Percentiles rank a stretch among this genome's conserved stretches.
Evolutionary conservation across 805 yeast genomes (phyloP).

Genomic region (Saccharomyces jurei): DNA sequence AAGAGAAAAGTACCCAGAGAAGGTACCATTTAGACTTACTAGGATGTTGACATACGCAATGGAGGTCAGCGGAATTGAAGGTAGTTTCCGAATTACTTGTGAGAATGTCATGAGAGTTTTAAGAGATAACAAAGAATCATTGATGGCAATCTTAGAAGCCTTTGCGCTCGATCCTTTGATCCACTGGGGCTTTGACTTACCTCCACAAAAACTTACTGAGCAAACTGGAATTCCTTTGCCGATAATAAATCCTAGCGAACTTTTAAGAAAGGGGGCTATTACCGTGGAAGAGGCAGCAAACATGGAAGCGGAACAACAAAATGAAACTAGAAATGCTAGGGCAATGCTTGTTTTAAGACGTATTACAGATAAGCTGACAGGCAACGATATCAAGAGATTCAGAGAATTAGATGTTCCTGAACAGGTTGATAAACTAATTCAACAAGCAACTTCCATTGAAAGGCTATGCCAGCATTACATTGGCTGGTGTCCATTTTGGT

Average conservation of each 20-base stretch:
- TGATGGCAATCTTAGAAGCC: conserved; percentile 95
- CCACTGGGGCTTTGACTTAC: conserved; percentile 96
- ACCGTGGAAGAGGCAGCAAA: conserved; percentile 67
- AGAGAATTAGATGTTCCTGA: conserved; percentile 69
- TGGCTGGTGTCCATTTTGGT: conserved; percentile 99
- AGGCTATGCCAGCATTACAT: conserved; percentile 91
- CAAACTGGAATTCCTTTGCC: conserved; percentile 67
- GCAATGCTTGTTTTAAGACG: conserved; percentile 84
- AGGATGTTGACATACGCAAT: conserved; percentile 95
- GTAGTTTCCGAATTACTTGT: conserved; percentile 90
- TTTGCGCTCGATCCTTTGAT: conserved; percentile 97
- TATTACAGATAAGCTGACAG: conserved; percentile 84
- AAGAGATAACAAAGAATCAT: conserved; percentile 86
- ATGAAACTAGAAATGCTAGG: conserved; percentile 74
- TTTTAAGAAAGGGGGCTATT: conserved; percentile 62
- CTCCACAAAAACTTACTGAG: conserved; percentile 67
- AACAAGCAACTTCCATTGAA: conserved; percentile 92
- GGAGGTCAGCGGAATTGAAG: conserved; percentile 98
- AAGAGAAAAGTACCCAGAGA: conserved; percentile 93
- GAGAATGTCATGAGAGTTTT: conserved; percentile 93
- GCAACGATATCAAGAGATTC: conserved; percentile 77
- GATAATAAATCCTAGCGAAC: conserved; percentile 58
- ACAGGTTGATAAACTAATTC: conserved; percentile 88
- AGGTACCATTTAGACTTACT: conserved; percentile 92
- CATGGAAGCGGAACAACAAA: conserved; percentile 57